phyloP scores from a whole-genome alignment of 345 rosid genomes.

The Murraya koenigii region DNA sequence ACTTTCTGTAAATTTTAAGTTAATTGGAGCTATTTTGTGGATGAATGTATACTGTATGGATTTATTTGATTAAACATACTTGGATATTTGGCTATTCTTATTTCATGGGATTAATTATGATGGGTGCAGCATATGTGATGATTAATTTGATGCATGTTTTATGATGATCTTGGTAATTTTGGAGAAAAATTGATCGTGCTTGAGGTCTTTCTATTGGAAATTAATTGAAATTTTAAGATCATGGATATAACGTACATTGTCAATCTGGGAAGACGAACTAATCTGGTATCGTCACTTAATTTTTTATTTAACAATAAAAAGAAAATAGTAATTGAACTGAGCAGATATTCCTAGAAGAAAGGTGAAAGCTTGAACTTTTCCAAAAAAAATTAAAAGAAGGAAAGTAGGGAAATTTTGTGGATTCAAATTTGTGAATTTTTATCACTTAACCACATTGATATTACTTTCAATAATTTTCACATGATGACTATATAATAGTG shows the following conservation, averaged over 20 bases:
- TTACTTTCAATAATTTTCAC: background rate
- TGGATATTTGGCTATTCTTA: constrained; percentile 1
- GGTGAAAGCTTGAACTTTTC: background rate
- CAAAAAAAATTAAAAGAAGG: background rate
- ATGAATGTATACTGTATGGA: background rate
- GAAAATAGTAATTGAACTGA: background rate
- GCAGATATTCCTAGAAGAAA: background rate
- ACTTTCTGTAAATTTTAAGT: constrained; percentile 4
- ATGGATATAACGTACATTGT: background rate
- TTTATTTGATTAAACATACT: background rate
- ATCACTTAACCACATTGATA: background rate
- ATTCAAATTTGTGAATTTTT: background rate
- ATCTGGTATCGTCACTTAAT: background rate
- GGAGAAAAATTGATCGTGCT: background rate
- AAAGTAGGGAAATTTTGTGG: background rate
- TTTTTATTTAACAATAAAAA: background rate
- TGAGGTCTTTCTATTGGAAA: background rate
- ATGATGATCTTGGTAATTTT: background rate
- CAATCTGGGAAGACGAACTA: background rate
- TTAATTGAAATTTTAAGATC: background rate
- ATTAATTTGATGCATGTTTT: background rate
- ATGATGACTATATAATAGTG: background rate
- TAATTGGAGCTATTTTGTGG: background rate
- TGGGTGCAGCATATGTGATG: background rate
- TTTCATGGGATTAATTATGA: background rate